Base-by-base conservation (phyloP, 345 rosid species). In the Erucastrum elatum region DNA sequence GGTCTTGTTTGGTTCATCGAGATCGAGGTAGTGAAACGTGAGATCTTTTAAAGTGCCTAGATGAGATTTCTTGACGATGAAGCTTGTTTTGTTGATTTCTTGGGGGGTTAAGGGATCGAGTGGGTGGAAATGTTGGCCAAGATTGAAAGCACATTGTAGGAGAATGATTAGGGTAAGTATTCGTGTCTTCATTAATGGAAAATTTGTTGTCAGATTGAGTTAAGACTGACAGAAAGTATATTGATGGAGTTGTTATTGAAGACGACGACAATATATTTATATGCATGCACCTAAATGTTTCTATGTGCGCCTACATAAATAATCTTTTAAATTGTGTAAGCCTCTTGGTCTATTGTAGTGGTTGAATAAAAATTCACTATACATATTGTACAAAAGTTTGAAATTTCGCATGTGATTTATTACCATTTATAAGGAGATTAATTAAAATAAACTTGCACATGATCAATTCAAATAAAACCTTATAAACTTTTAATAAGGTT, bases 1-100 rank as follows among this genome's bases (percentile, higher is more conserved):
- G 11, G n/a, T 65, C 76, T 90, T 93, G 15, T 87, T 86, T 17
- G 96, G 98, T 71, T 90, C 97, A 8, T 89, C 91, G 11, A 92
- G 85, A 77, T 88, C 94, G 12, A 89, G 84, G 78, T 81, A 84
- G 69, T 93, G 96, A 64, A 84, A 86, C 49, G 89, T 88, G 70
- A 89, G 75, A 81, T 88, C 85, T 39, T 82, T 80, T 64, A 80
- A 72, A 26, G 76, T 69, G 39, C 78, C 81, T 29, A 87, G 68
- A 5, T 29, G 79, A 10, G 89, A 86, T 9, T 83, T 84, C 13
- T 81, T 81, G 61, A 91, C 51, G 55, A 87, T 84, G 71, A 67
- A 67, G 62, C 80, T 79, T 73, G 81, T 62, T 78, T 82, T 87
- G 82, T 85, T 86, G 82, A 90, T 82, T 84, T 90, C 98, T 2